Percentiles rank a stretch among this genome's conserved stretches.
phyloP scores from a whole-genome alignment of 129 eudicot genomes.

The Ambrosia artemisiifolia region DNA sequence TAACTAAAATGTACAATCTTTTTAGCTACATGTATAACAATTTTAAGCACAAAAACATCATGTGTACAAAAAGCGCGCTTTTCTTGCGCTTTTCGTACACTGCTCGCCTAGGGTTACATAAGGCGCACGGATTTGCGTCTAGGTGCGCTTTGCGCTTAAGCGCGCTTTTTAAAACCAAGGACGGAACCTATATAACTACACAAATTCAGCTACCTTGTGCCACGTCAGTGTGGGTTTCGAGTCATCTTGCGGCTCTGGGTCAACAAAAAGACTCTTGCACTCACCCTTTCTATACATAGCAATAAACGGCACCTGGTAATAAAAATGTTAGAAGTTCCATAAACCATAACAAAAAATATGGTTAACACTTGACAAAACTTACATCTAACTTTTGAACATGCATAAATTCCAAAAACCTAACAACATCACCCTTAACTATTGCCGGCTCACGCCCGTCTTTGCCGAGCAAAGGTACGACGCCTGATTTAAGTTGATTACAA shows the following conservation, averaged over 20 bases:
- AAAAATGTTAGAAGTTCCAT: neutral
- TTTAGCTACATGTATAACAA: too few species aligned
- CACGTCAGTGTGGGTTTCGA: conserved; percentile 47
- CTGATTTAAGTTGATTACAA: conserved; percentile 51
- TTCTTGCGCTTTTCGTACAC: too few species aligned
- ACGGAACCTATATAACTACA: neutral
- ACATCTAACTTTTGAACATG: conserved; percentile 87
- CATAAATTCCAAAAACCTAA: conserved; percentile 65
- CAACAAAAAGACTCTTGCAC: conserved; percentile 60
- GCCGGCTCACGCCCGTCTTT: conserved; percentile 39
- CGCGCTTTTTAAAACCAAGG: too few species aligned
- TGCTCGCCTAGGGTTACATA: too few species aligned
- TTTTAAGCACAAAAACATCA: too few species aligned
- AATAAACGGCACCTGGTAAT: conserved; percentile 65
- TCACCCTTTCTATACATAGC: conserved; percentile 91
- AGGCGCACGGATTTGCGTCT: too few species aligned
- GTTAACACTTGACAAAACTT: conserved; percentile 12
- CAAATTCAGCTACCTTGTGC: conserved; percentile 62
- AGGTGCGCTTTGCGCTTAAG: too few species aligned
- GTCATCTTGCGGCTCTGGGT: conserved; percentile 40
- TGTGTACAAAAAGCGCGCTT: too few species aligned
- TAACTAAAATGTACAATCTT: too few species aligned
- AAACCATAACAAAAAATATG: neutral
- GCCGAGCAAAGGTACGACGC: conserved; percentile 36
- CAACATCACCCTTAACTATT: conserved; percentile 46